Evolutionary conservation across 495 filamentous ascomycete species (phyloP).

Genomic region (Penicillium coprophilum): DNA sequence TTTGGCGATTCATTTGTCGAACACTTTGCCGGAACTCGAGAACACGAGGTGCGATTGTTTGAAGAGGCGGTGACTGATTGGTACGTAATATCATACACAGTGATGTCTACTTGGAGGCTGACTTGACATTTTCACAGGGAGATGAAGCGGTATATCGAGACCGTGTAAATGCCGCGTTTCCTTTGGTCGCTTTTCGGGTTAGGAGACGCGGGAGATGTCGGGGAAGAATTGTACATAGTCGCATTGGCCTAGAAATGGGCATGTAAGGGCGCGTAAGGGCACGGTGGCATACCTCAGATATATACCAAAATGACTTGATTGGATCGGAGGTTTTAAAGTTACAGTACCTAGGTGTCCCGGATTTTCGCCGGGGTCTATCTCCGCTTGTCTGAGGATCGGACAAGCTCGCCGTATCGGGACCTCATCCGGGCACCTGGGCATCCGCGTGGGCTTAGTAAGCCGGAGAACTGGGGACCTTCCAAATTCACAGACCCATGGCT

Average conservation of each 20-base stretch:
- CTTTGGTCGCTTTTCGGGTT: background rate
- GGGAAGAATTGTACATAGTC: constrained; percentile 2
- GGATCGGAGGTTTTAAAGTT: background rate
- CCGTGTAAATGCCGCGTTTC: constrained; percentile 29
- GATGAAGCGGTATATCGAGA: constrained; percentile 53
- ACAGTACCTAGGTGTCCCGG: no score
- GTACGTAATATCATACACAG: constrained; percentile 46
- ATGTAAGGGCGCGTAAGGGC: background rate
- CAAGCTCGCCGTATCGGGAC: no score
- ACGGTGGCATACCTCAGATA: background rate
- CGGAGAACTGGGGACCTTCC: no score
- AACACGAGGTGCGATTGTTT: constrained; percentile 88
- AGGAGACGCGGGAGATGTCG: background rate
- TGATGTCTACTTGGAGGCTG: constrained; percentile 12
- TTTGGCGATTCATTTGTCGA: constrained; percentile 96
- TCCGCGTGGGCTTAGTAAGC: no score
- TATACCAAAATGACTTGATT: background rate
- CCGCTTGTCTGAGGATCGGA: no score
- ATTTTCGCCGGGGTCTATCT: no score
- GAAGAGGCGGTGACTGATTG: constrained; percentile 96
- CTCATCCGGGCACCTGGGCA: no score
- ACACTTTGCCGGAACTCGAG: constrained; percentile 88
- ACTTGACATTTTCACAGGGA: constrained; percentile 37
- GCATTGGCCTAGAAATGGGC: background rate
- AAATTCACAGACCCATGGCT: no score